Evolutionary conservation across 176 grass and related monocot genomes (phyloP).

Genomic region (Chloris gayana): DNA sequence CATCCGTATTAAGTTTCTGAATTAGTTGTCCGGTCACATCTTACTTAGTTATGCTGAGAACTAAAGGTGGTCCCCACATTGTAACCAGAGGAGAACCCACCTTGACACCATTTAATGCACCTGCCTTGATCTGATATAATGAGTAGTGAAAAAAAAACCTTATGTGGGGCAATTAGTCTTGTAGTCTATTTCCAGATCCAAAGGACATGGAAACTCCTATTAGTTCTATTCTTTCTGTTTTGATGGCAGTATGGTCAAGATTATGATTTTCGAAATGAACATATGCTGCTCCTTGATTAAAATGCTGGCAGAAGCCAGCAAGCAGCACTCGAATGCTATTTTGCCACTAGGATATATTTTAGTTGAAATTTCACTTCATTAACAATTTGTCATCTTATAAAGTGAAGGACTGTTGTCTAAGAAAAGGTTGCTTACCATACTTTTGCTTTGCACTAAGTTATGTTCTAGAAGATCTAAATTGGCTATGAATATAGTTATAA

Average conservation of each 20-base stretch:
- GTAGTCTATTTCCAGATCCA: not conserved
- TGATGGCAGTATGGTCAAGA: not conserved
- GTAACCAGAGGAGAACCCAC: not conserved
- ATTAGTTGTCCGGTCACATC: slow-evolving; percentile 6
- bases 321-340: not conserved
- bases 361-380: not conserved
- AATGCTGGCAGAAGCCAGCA: not conserved
- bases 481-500: not conserved
- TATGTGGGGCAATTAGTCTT: not conserved
- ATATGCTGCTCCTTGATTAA: not conserved
- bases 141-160: not conserved
- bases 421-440: not conserved
- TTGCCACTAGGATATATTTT: not conserved
- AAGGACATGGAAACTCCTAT: not conserved
- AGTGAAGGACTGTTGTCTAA: not conserved
- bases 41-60: not conserved
- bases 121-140: not conserved
- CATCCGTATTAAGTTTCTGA: not conserved
- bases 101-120: slow-evolving; percentile 9
- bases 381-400: not conserved
- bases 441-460: not conserved
- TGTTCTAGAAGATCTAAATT: not conserved
- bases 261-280: not conserved
- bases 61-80: slow-evolving; percentile 1
- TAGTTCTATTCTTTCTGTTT: not conserved